phyloP scores from a whole-genome alignment of 306 rosid species.

The Cicer pinnatifidum region DNA sequence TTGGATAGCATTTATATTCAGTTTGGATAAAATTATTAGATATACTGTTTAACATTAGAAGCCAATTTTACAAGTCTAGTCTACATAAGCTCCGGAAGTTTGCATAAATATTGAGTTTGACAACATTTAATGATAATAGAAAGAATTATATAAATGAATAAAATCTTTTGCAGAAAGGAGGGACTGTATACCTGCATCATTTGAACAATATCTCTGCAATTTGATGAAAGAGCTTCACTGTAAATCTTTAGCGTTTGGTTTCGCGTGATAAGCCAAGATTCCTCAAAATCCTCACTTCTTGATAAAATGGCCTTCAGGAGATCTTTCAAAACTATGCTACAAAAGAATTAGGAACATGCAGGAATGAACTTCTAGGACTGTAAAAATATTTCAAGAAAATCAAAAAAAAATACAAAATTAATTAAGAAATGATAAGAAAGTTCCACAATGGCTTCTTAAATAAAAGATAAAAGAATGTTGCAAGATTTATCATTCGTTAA shows the following conservation, averaged over 20 bases:
- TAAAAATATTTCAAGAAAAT: constrained; percentile 33
- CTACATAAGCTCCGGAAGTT: neutral
- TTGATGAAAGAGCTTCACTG: constrained; percentile 77
- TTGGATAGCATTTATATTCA: too few relatives aligned
- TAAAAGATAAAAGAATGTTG: constrained; percentile 27
- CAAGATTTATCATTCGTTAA: constrained; percentile 36
- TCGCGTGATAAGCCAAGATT: constrained; percentile 66
- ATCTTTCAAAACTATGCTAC: constrained; percentile 86
- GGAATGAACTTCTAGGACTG: constrained; percentile 47
- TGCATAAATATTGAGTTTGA: neutral
- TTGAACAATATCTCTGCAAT: constrained; percentile 69
- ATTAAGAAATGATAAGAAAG: constrained; percentile 14
- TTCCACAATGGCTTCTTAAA: constrained; percentile 2
- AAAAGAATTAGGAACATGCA: constrained; percentile 46
- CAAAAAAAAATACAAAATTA: constrained; percentile 1
- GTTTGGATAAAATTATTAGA: neutral
- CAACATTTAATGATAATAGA: constrained; percentile 26
- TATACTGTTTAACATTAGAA: neutral
- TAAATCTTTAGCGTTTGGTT: constrained; percentile 66
- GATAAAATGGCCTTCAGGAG: constrained; percentile 71
- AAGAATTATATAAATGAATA: constrained; percentile 23
- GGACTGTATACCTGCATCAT: constrained; percentile 69
- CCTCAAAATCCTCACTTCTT: constrained; percentile 63
- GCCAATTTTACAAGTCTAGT: neutral
- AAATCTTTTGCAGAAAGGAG: constrained; percentile 34